A percentile compares a stretch with the other conserved stretches of the same genome.
Conservation (phyloP, 176 grass and related monocot species). For the Musa itinerans region DNA sequence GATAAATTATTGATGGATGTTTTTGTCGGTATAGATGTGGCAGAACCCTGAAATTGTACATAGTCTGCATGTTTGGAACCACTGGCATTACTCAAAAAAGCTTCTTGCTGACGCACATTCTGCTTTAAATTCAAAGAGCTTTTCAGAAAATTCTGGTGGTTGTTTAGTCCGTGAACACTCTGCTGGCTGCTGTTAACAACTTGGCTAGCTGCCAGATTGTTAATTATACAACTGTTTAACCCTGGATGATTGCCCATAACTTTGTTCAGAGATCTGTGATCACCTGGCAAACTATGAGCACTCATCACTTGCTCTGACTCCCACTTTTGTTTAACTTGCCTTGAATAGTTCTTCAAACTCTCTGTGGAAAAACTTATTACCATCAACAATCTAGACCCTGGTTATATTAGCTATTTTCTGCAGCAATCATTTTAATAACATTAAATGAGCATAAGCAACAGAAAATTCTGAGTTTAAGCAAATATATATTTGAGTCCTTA, state of each 20-base stretch:
- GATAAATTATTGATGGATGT: conserved; percentile 18
- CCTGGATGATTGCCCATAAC: conserved; percentile 31
- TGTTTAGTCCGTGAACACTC: conserved; percentile 42
- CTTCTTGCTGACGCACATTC: conserved; percentile 50
- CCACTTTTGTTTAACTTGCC: conserved; percentile 34
- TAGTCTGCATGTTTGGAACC: conserved; percentile 30
- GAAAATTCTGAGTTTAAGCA: too few relatives aligned
- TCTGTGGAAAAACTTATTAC: conserved; percentile 5
- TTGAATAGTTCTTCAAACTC: conserved; percentile 18
- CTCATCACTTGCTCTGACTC: conserved; percentile 45
- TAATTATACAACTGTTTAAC: conserved; percentile 37
- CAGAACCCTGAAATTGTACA: conserved; percentile 36
- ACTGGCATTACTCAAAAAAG: conserved; percentile 34
- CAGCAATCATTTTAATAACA: too few relatives aligned
- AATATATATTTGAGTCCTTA: too few relatives aligned
- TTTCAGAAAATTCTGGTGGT: conserved; percentile 69
- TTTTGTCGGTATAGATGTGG: conserved; percentile 1
- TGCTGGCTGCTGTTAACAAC: conserved; percentile 26
- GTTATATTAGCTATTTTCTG: too few relatives aligned
- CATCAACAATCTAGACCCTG: too few relatives aligned
- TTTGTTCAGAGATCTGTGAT: conserved; percentile 39
- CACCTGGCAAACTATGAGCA: conserved; percentile 32
- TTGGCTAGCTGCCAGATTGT: conserved; percentile 24
- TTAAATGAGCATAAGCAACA: too few relatives aligned
- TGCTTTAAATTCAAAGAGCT: conserved; percentile 31